Conservation (phyloP, 495 filamentous ascomycete species). For the Hypoxylon crocopeplum region DNA sequence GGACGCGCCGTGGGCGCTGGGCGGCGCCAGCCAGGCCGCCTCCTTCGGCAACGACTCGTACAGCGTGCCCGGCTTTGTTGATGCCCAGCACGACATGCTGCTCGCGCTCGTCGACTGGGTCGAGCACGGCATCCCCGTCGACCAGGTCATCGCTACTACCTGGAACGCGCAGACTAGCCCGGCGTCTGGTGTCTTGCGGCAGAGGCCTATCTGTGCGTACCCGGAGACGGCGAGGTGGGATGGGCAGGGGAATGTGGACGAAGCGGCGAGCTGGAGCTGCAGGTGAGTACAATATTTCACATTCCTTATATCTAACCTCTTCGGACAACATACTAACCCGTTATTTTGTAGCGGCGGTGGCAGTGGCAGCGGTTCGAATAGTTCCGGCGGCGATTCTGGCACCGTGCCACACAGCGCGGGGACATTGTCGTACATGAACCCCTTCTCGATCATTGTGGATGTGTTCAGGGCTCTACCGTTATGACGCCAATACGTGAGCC, state of each 20-base stretch:
- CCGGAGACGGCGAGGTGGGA: conserved; percentile 42
- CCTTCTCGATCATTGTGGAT: conserved; percentile 21
- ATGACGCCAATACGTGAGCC: too few species aligned
- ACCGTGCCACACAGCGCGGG: conserved; percentile 5
- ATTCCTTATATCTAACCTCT: not conserved
- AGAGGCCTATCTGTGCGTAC: conserved; percentile 50
- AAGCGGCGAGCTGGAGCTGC: conserved; percentile 41
- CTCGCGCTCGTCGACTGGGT: conserved; percentile 57
- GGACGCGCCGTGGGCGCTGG: conserved; percentile 51
- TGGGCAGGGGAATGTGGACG: conserved; percentile 24
- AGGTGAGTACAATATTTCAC: conserved; percentile 25
- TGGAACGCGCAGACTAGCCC: conserved; percentile 40
- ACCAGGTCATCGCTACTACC: conserved; percentile 49
- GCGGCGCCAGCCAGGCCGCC: conserved; percentile 37
- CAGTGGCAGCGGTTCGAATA: not conserved
- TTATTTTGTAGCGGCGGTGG: not conserved
- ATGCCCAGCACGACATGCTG: conserved; percentile 52
- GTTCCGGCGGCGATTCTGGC: not conserved
- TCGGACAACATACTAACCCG: too few species aligned
- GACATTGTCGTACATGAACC: conserved; percentile 23
- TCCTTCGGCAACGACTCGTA: conserved; percentile 38
- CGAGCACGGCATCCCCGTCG: conserved; percentile 44
- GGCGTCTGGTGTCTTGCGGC: conserved; percentile 41
- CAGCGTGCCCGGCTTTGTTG: conserved; percentile 50
- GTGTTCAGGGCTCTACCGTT: conserved; percentile 10